Conservation (phyloP, 108 stramenopile genomes). For the Nannochloropsis salina region DNA sequence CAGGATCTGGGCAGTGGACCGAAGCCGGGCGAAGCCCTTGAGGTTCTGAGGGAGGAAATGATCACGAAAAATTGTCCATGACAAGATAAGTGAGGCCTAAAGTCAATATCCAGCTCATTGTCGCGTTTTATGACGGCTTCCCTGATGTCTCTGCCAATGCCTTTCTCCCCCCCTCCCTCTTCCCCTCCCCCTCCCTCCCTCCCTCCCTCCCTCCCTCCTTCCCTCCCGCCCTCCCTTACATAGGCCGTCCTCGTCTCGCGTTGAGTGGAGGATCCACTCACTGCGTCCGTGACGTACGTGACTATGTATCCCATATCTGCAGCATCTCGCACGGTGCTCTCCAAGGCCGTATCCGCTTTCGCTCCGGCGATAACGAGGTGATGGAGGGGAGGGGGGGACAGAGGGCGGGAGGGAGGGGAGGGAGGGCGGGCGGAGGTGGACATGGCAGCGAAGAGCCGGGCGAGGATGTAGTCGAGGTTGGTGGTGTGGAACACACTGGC, state of each 20-base stretch:
- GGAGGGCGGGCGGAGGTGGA: too few relatives aligned
- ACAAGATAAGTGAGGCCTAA: too few relatives aligned
- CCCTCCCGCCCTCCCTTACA: too few relatives aligned
- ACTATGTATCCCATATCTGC: background rate
- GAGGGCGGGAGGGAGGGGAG: background rate
- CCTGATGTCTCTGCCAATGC: background rate
- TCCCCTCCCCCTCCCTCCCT: background rate
- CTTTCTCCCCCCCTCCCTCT: background rate
- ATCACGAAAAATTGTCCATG: too few relatives aligned
- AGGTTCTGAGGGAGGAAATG: background rate
- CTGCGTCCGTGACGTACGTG: background rate
- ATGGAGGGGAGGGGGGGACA: background rate
- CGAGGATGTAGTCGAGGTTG: background rate
- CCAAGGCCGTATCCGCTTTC: background rate
- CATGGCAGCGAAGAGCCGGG: too few relatives aligned
- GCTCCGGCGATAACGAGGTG: background rate
- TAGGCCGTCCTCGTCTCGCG: background rate
- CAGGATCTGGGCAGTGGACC: background rate
- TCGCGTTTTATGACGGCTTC: too few relatives aligned
- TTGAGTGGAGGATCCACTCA: background rate
- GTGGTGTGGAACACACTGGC: constrained; percentile 17
- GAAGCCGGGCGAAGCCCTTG: background rate
- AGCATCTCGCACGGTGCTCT: background rate
- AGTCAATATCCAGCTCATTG: too few relatives aligned
- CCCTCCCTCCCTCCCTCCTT: too few relatives aligned